Percentiles rank a stretch among this genome's conserved stretches.
phyloP scores from a whole-genome alignment of 441 rosid genomes.

The Eruca vesicaria region DNA sequence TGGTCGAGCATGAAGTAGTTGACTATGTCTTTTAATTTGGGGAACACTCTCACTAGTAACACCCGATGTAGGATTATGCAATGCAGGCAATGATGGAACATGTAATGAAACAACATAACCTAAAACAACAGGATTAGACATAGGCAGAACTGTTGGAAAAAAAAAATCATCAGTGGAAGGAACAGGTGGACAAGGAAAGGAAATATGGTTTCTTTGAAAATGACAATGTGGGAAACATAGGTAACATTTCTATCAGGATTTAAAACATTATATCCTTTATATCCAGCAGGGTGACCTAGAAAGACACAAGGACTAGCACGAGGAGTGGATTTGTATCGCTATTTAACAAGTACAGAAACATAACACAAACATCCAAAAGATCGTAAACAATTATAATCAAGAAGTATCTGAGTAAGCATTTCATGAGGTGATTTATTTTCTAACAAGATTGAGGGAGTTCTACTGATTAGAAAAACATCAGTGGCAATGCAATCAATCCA shows the following conservation, averaged over 20 bases:
- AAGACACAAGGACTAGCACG: neutral
- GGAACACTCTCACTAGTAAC: neutral
- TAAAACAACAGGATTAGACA: neutral
- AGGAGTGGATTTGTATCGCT: neutral
- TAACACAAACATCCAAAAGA: neutral
- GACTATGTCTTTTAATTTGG: neutral
- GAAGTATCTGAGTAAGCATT: neutral
- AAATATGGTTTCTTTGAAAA: neutral
- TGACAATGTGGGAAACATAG: neutral
- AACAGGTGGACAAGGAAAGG: neutral
- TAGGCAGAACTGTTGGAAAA: neutral
- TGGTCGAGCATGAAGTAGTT: neutral
- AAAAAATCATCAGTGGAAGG: too few species aligned
- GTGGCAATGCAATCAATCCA: neutral
- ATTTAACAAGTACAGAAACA: neutral
- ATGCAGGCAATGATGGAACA: neutral
- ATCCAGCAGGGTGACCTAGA: neutral
- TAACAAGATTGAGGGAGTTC: neutral
- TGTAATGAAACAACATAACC: neutral
- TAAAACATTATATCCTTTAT: neutral
- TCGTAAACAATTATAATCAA: neutral
- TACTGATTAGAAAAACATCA: neutral
- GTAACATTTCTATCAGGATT: neutral
- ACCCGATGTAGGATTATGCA: neutral
- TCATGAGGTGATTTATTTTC: neutral